phyloP scores from a whole-genome alignment of 768 basidiomycete genomes.

The Mrakia blollopis region DNA sequence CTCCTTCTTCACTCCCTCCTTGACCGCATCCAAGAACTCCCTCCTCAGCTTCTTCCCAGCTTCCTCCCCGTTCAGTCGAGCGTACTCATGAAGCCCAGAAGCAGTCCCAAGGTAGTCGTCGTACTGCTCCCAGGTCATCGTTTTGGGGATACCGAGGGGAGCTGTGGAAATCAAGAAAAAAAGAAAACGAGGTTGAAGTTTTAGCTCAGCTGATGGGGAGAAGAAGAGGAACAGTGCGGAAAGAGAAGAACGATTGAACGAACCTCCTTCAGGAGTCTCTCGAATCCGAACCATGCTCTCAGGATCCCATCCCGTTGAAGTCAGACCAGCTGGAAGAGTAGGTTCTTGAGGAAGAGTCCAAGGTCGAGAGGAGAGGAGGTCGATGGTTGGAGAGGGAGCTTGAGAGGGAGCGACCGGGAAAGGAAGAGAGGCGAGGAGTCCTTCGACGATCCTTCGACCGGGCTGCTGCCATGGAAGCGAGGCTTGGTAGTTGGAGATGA shows the following conservation, averaged over 20 bases:
- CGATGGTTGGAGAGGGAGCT: constrained; percentile 16
- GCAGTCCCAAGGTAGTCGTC: constrained; percentile 66
- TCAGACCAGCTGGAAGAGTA: neutral
- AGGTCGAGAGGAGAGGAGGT: constrained; percentile 24
- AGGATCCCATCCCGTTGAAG: constrained; percentile 34
- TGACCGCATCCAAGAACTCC: constrained; percentile 55
- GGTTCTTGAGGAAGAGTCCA: neutral
- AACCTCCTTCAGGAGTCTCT: constrained; percentile 42
- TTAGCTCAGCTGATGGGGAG: neutral
- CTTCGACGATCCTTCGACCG: constrained; percentile 68
- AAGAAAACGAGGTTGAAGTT: neutral
- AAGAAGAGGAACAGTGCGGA: neutral
- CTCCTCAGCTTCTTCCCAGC: constrained; percentile 57
- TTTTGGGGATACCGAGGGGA: constrained; percentile 57
- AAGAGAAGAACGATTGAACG: constrained; percentile 36
- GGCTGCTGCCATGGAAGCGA: constrained; percentile 70
- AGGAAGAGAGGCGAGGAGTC: constrained; percentile 63
- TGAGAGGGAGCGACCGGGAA: constrained; percentile 36
- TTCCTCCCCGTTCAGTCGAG: constrained; percentile 61
- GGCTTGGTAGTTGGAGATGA: constrained; percentile 40
- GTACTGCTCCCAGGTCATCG: constrained; percentile 62
- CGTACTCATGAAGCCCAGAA: constrained; percentile 64
- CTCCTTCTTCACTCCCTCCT: constrained; percentile 32
- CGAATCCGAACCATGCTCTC: constrained; percentile 36
- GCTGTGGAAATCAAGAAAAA: constrained; percentile 37